Conservation (phyloP, 1,284 basidiomycete genomes). For the Trichosporon coremiiforme region DNA sequence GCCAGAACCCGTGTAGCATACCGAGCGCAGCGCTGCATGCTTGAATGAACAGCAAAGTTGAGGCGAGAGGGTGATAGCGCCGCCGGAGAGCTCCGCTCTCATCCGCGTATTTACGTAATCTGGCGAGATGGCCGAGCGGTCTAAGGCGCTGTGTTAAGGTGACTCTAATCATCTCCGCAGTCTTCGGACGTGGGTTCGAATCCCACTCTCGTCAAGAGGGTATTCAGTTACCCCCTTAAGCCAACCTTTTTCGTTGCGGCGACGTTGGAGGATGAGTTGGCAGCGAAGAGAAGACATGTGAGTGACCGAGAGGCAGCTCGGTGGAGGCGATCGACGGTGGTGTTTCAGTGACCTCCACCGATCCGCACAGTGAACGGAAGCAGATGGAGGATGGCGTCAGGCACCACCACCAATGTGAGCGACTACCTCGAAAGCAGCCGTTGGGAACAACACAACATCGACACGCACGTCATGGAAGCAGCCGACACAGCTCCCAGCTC, state of each 20-base stretch:
- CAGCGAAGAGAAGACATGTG: not conserved
- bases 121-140: slow-evolving; percentile 30
- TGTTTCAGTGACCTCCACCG: slow-evolving; percentile 1
- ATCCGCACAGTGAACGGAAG: not conserved
- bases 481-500: slow-evolving; percentile 25
- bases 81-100: not conserved
- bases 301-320: too few species aligned
- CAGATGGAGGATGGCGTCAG: slow-evolving; percentile 7
- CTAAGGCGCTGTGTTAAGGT: slow-evolving; percentile 34
- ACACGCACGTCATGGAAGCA: slow-evolving; percentile 17
- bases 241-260: not conserved
- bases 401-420: slow-evolving; percentile 15
- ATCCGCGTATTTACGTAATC: not conserved
- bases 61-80: not conserved
- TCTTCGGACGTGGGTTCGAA: slow-evolving; percentile 54
- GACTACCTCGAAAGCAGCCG: not conserved
- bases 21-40: not conserved
- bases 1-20: too few species aligned
- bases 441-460: slow-evolving; percentile 17
- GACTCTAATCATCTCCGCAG: slow-evolving; percentile 27
- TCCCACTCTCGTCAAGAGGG: slow-evolving; percentile 38
- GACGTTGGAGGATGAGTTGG: not conserved
- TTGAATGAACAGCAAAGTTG: not conserved
- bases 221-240: not conserved
- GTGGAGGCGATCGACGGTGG: not conserved